Base-by-base conservation (phyloP, 192 early-diverging fungal genomes). In the Lobosporangium transversale region DNA sequence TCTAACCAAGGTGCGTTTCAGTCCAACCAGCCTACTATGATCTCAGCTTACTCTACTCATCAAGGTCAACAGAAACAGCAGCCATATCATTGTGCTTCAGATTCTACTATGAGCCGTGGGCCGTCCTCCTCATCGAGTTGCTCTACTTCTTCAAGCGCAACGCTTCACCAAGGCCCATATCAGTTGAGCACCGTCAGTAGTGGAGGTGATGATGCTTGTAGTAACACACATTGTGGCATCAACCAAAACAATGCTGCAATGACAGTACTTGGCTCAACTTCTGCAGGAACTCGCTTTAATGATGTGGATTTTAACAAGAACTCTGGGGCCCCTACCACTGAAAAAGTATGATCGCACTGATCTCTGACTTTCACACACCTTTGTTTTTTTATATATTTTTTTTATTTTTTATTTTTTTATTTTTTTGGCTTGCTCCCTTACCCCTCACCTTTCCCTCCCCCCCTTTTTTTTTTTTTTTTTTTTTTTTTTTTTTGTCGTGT, bases 91-190 rank as follows among this genome's bases (percentile, higher is more conserved):
- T 43, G 33, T 52, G 40, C 55, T 21, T 26, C 40, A 14, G 30
- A 64, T 2, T 62, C 56, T 49, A 24, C 50, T 23, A 69, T 65
- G 66, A 71, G 31, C 27, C 69, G 70, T 29, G 70, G 58, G 27
- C 49, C 66, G 18, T 75, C 76, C 11, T 79, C 70, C n/a, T 73
- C 70, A 18, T 73, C 70, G 9, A 45, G 62, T 18, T 65, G 62
- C 15, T 73, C 70, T 0, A 59, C 60, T 3, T 73, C 62, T 24
- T 73, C 70, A 23, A 62, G 70, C 7, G 26, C 48, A 2, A 71
- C 45, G 2, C 53, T 63, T 42, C 53, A 44, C 10, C 27, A 53
- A n/a, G 45, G 54, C 11, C 24, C 29, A 21, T 56, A 81, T 43
- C 52, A 53, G 23, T 42, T 61, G 30, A 62, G 59, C 31, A 23